Evolutionary conservation across 2,329 filamentous ascomycete genomes (phyloP).

Genomic region (Pseudogymnoascus sp.): DNA sequence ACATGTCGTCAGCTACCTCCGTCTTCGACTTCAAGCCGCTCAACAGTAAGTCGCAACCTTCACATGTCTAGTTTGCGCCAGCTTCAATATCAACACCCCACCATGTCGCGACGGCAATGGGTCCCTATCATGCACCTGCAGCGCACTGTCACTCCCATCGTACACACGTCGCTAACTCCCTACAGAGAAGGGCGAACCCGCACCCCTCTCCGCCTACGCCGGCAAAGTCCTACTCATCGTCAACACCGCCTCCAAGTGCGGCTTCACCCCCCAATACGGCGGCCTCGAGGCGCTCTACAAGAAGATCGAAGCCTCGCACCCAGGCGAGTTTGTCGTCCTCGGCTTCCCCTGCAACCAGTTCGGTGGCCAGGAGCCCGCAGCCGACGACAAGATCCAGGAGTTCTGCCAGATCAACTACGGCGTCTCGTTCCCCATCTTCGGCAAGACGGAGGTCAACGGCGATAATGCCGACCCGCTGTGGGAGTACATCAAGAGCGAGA

Average conservation of each 20-base stretch:
- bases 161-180: constrained; percentile 16
- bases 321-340: constrained; percentile 73
- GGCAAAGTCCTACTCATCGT: constrained; percentile 93
- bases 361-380: constrained; percentile 77
- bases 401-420: constrained; percentile 94
- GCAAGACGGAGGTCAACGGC: constrained; percentile 93
- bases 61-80: background rate
- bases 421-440: constrained; percentile 81
- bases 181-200: constrained; percentile 65
- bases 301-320: constrained; percentile 57
- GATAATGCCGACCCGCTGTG: constrained; percentile 69
- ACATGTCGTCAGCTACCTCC: constrained; percentile 58
- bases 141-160: constrained; percentile 4
- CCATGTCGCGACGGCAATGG: background rate
- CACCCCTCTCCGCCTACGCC: constrained; percentile 61
- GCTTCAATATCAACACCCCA: background rate
- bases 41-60: constrained; percentile 52
- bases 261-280: constrained; percentile 92
- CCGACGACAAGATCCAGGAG: constrained; percentile 67
- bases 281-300: constrained; percentile 90
- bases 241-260: constrained; percentile 98
- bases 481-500: constrained; percentile 63
- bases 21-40: constrained; percentile 82
- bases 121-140: background rate
- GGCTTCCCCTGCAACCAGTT: constrained; percentile 99